phyloP scores from a whole-genome alignment of 805 yeast genomes.

The Wickerhamomyces bisporus region DNA sequence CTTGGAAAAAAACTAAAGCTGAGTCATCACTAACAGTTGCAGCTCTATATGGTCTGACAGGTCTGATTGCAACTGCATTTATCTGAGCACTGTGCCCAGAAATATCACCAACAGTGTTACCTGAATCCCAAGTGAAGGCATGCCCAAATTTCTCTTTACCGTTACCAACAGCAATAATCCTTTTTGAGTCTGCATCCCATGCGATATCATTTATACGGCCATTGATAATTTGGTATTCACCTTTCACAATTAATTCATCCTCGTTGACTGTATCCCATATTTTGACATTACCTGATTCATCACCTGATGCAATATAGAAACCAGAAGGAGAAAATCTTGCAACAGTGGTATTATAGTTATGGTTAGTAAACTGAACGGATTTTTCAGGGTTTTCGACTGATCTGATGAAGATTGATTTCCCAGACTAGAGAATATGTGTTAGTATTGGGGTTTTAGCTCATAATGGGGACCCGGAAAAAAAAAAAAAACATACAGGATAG shows the following conservation, averaged over 20 bases:
- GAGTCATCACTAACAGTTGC: slow-evolving; percentile 91
- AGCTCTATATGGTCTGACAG: slow-evolving; percentile 83
- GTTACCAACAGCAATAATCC: slow-evolving; percentile 91
- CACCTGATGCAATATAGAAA: slow-evolving; percentile 86
- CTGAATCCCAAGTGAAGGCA: slow-evolving; percentile 89
- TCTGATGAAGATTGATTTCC: slow-evolving; percentile 73
- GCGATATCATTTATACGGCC: slow-evolving; percentile 80
- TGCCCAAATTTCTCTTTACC: slow-evolving; percentile 92
- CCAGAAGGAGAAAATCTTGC: slow-evolving; percentile 90
- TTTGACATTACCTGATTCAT: slow-evolving; percentile 81
- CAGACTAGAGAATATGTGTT: slow-evolving; percentile 34
- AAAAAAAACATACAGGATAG: slow-evolving; percentile 46
- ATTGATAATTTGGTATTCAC: slow-evolving; percentile 72
- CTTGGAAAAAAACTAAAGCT: slow-evolving; percentile 75
- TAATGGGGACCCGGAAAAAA: not conserved
- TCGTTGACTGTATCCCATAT: slow-evolving; percentile 74
- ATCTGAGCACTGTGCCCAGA: slow-evolving; percentile 85
- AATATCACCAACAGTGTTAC: slow-evolving; percentile 95
- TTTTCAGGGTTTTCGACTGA: slow-evolving; percentile 49
- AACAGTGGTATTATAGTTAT: slow-evolving; percentile 67
- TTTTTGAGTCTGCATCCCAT: slow-evolving; percentile 86
- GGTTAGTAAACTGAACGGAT: slow-evolving; percentile 68
- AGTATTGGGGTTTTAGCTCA: slow-evolving; percentile 1
- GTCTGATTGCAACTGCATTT: slow-evolving; percentile 79
- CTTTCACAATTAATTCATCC: slow-evolving; percentile 52